phyloP scores from a whole-genome alignment of 257 asterid genomes.

The Solanum megistacrolobum region DNA sequence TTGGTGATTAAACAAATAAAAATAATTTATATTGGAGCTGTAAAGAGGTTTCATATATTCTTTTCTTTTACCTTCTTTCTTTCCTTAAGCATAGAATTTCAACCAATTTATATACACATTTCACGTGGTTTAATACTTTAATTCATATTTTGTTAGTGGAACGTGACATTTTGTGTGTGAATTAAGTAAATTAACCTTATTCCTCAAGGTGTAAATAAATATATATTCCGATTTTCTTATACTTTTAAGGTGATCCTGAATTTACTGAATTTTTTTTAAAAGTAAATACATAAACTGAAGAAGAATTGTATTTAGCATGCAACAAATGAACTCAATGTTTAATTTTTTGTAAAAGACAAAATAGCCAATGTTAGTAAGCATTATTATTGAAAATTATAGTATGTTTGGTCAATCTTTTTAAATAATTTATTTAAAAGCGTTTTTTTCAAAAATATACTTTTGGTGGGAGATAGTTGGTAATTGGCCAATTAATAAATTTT shows the following conservation, averaged over 20 bases:
- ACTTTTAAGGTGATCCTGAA: background rate
- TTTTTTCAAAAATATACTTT: background rate
- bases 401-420: rapidly evolving
- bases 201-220: background rate
- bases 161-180: background rate
- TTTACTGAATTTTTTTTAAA: background rate
- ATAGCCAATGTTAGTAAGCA: background rate
- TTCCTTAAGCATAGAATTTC: background rate
- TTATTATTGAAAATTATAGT: background rate
- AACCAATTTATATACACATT: background rate
- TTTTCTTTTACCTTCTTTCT: background rate
- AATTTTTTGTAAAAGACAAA: background rate
- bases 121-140: background rate
- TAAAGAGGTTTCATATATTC: background rate
- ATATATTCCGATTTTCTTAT: background rate
- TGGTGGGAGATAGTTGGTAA: background rate
- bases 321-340: background rate
- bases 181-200: background rate
- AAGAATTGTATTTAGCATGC: background rate
- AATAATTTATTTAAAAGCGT: too few species aligned
- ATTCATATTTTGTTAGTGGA: background rate
- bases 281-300: background rate
- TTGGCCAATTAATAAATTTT: background rate
- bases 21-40: background rate
- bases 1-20: background rate